These are phyloP conservation scores for Myxozyma geophila DNA, from an alignment of 805 yeast species.

Conservation along the genomic window DNA sequence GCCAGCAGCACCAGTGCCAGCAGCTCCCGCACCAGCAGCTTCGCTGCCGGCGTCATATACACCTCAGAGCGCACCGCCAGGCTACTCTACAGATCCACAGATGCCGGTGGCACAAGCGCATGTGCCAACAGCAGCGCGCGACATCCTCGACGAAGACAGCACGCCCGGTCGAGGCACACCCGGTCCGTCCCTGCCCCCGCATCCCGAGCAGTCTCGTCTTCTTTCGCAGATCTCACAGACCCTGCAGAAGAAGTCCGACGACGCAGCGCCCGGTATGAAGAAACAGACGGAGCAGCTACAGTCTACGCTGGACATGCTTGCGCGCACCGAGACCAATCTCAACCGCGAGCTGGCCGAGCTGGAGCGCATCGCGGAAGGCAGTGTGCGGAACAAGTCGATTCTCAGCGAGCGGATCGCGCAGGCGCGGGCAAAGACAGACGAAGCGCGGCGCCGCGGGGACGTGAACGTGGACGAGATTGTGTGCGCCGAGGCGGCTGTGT, in stretches of 20 bases:
- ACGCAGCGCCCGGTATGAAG: slow-evolving; percentile 39
- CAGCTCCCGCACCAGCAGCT: neutral
- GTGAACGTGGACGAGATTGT: slow-evolving; percentile 51
- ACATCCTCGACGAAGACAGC: neutral
- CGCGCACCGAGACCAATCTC: slow-evolving; percentile 44
- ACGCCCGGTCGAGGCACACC: neutral
- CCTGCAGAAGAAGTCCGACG: slow-evolving; percentile 39
- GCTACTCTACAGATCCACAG: neutral
- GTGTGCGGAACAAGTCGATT: slow-evolving; percentile 22
- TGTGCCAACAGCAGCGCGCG: neutral
- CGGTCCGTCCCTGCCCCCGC: slow-evolving; percentile 43
- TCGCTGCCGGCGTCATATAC: neutral
- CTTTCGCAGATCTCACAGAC: slow-evolving; percentile 37
- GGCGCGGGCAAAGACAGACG: slow-evolving; percentile 44
- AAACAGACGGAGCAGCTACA: slow-evolving; percentile 42
- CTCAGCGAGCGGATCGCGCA: slow-evolving; percentile 27
- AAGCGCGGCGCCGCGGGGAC: slow-evolving; percentile 39
- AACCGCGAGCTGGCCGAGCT: slow-evolving; percentile 46
- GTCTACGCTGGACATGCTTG: slow-evolving; percentile 48
- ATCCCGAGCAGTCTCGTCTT: slow-evolving; percentile 45
- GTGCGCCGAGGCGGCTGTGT: slow-evolving; percentile 57
- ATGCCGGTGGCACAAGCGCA: neutral
- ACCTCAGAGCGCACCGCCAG: neutral
- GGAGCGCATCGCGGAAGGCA: slow-evolving; percentile 50
- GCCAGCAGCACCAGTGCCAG: slow-evolving; percentile 6